These are phyloP conservation scores for Tylopilus balloui DNA, from an alignment of 768 basidiomycete species.

Conservation along the genomic window DNA sequence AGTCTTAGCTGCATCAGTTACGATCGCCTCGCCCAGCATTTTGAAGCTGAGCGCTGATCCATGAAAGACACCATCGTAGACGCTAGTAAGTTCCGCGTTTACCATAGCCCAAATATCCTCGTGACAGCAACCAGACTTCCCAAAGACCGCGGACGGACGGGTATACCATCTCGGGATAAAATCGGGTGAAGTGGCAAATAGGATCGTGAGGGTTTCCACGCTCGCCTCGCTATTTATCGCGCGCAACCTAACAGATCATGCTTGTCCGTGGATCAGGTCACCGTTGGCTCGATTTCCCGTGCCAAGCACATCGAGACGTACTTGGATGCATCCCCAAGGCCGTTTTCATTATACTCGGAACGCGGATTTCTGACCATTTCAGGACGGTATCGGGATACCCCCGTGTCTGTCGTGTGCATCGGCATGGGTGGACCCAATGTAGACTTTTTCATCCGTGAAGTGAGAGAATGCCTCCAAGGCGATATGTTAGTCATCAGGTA, in stretches of 20 bases:
- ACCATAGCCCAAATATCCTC: not conserved
- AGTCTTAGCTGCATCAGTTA: not conserved
- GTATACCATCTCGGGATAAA: conserved; percentile 78
- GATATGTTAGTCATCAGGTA: conserved; percentile 52
- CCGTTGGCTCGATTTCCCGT: conserved; percentile 70
- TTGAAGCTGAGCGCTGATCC: not conserved
- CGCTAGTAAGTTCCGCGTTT: conserved; percentile 50
- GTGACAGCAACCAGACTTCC: conserved; percentile 53
- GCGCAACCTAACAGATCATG: conserved; percentile 1
- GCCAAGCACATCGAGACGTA: conserved; percentile 54
- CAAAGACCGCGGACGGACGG: conserved; percentile 64
- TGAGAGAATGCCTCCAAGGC: conserved; percentile 66
- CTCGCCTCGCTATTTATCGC: no score
- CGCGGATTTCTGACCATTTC: conserved; percentile 74
- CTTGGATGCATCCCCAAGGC: conserved; percentile 55
- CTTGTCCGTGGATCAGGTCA: conserved; percentile 43
- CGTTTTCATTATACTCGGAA: conserved; percentile 64
- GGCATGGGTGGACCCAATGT: conserved; percentile 83
- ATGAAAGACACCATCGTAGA: conserved; percentile 65
- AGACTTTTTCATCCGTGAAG: conserved; percentile 83
- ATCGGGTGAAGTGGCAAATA: conserved; percentile 75
- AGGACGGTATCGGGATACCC: conserved; percentile 56
- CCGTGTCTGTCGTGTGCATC: conserved; percentile 71
- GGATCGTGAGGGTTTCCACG: conserved; percentile 51
- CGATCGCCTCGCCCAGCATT: not conserved